A percentile compares a stretch with the other conserved stretches of the same genome.
phyloP scores from a whole-genome alignment of 2,329 filamentous ascomycete species.

The Fusarium avenaceum region DNA sequence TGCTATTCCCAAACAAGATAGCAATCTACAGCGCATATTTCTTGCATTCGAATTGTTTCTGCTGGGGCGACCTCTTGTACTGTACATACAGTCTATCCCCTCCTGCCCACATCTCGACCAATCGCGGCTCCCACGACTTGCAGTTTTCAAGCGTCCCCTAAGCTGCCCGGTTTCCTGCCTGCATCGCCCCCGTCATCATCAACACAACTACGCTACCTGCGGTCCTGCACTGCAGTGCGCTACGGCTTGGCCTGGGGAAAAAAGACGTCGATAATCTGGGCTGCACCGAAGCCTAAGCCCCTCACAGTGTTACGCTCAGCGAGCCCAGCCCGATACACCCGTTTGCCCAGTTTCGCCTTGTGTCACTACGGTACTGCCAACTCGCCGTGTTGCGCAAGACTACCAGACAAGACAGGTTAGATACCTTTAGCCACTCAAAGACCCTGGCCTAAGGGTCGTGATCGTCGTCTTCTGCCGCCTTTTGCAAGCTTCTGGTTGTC shows the following conservation, averaged over 20 bases:
- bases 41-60: slow-evolving; percentile 40
- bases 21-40: slow-evolving; percentile 20
- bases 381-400: slow-evolving; percentile 34
- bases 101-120: slow-evolving; percentile 39
- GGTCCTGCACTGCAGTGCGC: slow-evolving; percentile 1
- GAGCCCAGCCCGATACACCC: slow-evolving; percentile 29
- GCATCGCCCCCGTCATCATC: slow-evolving; percentile 33
- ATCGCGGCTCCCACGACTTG: slow-evolving; percentile 32
- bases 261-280: slow-evolving; percentile 7
- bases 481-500: slow-evolving; percentile 36
- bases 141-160: slow-evolving; percentile 24
- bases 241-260: slow-evolving; percentile 25
- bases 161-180: slow-evolving; percentile 38
- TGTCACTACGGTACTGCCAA: slow-evolving; percentile 36
- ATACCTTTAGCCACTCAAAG: slow-evolving; percentile 32
- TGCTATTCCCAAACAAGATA: slow-evolving; percentile 14
- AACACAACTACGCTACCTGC: slow-evolving; percentile 21
- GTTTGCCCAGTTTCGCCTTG: slow-evolving; percentile 30
- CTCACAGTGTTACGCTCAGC: slow-evolving; percentile 42
- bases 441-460: slow-evolving; percentile 45
- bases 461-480: slow-evolving; percentile 46
- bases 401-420: slow-evolving; percentile 26
- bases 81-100: slow-evolving; percentile 23
- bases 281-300: slow-evolving; percentile 44
- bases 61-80: slow-evolving; percentile 30